These are phyloP conservation scores for Salix caprea DNA, from an alignment of 345 rosid genomes.

Conservation along the genomic window DNA sequence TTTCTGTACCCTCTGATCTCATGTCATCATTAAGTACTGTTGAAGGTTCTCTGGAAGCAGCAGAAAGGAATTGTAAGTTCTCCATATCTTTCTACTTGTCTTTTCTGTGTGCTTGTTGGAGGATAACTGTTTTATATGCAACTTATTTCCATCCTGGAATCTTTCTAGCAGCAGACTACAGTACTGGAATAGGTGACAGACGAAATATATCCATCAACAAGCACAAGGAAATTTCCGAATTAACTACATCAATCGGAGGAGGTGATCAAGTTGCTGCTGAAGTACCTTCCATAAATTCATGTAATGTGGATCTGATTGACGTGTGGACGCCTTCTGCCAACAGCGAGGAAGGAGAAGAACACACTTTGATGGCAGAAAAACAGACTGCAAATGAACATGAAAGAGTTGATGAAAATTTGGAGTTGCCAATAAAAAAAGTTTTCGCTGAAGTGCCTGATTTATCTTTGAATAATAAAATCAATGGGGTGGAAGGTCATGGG, in stretches of 20 bases:
- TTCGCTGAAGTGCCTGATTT: too few relatives aligned
- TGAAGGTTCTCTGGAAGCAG: conserved; percentile 19
- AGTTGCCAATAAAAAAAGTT: conserved; percentile 6
- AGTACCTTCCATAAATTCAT: conserved; percentile 16
- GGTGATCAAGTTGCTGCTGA: conserved; percentile 11
- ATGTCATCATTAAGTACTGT: conserved; percentile 27
- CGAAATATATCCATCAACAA: conserved; percentile 23
- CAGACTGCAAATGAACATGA: neutral
- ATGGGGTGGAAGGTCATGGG: too few relatives aligned
- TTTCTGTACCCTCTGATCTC: conserved; percentile 34
- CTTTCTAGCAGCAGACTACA: conserved; percentile 33
- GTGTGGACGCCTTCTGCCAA: neutral
- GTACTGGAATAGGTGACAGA: conserved; percentile 10
- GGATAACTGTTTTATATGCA: neutral
- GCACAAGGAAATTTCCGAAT: conserved; percentile 27
- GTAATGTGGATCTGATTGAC: conserved; percentile 19
- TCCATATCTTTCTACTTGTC: neutral
- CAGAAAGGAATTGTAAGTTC: conserved; percentile 25
- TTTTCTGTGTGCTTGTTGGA: neutral
- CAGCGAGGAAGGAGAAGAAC: neutral
- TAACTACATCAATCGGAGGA: conserved; percentile 16
- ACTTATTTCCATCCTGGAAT: conserved; percentile 8
- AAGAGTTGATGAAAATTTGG: conserved; percentile 50
- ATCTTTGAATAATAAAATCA: too few relatives aligned
- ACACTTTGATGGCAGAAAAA: neutral